Percentiles rank a stretch among this genome's conserved stretches.
Conservation (phyloP, 169 alveolate genomes). For the Eimeria sp. region DNA sequence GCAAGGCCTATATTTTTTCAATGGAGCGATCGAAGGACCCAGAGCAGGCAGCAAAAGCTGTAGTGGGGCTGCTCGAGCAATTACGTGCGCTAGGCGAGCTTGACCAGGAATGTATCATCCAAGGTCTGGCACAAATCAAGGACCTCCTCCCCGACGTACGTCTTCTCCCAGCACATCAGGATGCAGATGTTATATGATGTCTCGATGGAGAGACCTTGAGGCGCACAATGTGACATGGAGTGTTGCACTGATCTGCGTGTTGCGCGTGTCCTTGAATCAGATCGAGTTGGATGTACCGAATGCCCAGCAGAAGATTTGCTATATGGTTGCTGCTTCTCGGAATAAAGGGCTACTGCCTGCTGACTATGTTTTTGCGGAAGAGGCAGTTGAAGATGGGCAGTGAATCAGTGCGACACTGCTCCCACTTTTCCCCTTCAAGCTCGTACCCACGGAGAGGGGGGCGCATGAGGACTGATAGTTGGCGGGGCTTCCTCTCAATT, state of each 20-base stretch:
- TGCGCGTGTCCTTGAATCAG: constrained; percentile 21
- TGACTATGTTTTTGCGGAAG: constrained; percentile 72
- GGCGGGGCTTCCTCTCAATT: constrained; percentile 11
- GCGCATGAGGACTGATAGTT: constrained; percentile 3
- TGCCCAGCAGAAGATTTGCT: constrained; percentile 72
- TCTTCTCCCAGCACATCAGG: not conserved
- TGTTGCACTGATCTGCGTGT: not conserved
- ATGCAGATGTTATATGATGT: not conserved
- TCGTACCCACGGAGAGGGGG: constrained; percentile 43
- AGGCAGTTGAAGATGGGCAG: constrained; percentile 70
- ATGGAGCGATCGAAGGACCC: constrained; percentile 76
- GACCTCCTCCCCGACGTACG: constrained; percentile 73
- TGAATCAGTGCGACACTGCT: constrained; percentile 24
- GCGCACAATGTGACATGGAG: not conserved
- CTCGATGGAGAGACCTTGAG: not conserved
- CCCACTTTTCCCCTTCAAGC: constrained; percentile 17
- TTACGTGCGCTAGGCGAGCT: constrained; percentile 67
- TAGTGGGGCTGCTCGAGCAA: constrained; percentile 67
- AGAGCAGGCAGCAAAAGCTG: constrained; percentile 72
- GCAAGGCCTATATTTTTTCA: constrained; percentile 62
- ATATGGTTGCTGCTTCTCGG: constrained; percentile 78
- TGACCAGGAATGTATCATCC: constrained; percentile 72
- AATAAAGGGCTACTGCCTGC: constrained; percentile 74
- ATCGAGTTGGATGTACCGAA: constrained; percentile 80
- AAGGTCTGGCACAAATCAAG: constrained; percentile 72